A percentile compares a stretch with the other conserved stretches of the same genome.
Conservation (phyloP, 2,329 filamentous ascomycete species). For the Apiospora kogelbergensis region DNA sequence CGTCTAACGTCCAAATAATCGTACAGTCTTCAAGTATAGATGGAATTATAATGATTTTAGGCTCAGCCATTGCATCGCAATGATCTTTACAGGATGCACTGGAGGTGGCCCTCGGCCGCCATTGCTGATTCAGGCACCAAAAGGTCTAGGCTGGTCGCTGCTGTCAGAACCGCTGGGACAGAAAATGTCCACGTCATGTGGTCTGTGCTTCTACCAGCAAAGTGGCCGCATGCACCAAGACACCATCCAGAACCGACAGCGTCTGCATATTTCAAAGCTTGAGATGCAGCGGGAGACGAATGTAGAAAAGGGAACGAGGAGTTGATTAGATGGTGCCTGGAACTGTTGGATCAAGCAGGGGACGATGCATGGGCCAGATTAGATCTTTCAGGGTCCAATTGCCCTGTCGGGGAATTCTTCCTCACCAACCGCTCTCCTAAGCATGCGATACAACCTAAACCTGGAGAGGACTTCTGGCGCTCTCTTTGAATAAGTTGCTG, state of each 20-base stretch:
- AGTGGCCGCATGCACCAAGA: background rate
- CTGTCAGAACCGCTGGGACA: background rate
- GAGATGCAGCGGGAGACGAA: background rate
- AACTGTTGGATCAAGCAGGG: too few relatives aligned
- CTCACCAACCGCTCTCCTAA: background rate
- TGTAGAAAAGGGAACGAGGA: background rate
- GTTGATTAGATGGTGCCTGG: too few relatives aligned
- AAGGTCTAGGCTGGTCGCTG: background rate
- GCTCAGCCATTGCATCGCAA: background rate
- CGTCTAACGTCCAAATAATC: background rate
- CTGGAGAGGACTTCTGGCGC: too few relatives aligned
- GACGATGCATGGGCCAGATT: background rate
- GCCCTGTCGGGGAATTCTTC: background rate
- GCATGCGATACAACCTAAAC: background rate
- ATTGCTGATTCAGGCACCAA: background rate
- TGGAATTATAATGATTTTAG: background rate
- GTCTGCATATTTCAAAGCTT: background rate
- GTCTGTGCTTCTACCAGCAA: background rate
- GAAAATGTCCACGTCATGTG: slow-evolving; percentile 1
- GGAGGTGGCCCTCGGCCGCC: background rate
- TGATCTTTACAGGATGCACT: background rate
- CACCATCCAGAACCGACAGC: background rate
- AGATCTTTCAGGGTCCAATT: background rate
- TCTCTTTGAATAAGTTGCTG: too few relatives aligned
- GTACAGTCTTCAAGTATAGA: background rate